Conservation (phyloP, 73 alveolate species). For the Paramecium tetraurelia region DNA sequence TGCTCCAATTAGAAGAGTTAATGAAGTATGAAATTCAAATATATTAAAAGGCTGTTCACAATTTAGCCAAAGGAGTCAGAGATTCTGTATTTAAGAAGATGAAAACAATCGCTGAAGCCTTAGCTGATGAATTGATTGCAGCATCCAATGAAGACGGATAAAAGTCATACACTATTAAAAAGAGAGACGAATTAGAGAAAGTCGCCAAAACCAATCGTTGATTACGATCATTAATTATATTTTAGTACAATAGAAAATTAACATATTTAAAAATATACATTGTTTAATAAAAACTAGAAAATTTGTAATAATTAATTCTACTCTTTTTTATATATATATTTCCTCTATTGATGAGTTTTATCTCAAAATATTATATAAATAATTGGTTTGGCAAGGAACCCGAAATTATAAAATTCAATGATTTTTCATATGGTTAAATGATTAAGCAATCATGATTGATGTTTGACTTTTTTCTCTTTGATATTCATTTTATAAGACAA, state of each 20-base stretch:
- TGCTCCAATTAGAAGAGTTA: slow-evolving; percentile 99
- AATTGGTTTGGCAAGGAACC: too few relatives aligned
- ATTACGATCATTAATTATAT: slow-evolving; percentile 28
- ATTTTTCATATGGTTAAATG: neutral
- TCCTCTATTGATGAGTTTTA: too few relatives aligned
- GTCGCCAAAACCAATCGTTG: slow-evolving; percentile 98
- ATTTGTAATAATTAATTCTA: neutral
- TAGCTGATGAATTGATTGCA: slow-evolving; percentile 98
- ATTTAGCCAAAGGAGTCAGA: slow-evolving; percentile 96
- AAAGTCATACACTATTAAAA: slow-evolving; percentile 96
- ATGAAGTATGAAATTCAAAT: slow-evolving; percentile 54
- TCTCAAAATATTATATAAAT: too few relatives aligned
- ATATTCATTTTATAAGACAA: neutral
- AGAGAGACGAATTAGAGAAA: slow-evolving; percentile 97
- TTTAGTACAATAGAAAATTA: neutral
- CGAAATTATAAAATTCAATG: neutral
- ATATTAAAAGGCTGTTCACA: slow-evolving; percentile 82
- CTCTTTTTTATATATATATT: neutral
- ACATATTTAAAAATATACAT: neutral
- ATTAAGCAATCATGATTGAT: neutral
- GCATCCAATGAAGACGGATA: slow-evolving; percentile 91
- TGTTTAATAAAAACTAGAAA: neutral
- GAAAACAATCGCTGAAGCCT: slow-evolving; percentile 97
- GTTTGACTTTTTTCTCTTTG: neutral
- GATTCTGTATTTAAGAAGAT: slow-evolving; percentile 96